phyloP scores from a whole-genome alignment of 2,329 filamentous ascomycete genomes.

The Metarhizium sp. region DNA sequence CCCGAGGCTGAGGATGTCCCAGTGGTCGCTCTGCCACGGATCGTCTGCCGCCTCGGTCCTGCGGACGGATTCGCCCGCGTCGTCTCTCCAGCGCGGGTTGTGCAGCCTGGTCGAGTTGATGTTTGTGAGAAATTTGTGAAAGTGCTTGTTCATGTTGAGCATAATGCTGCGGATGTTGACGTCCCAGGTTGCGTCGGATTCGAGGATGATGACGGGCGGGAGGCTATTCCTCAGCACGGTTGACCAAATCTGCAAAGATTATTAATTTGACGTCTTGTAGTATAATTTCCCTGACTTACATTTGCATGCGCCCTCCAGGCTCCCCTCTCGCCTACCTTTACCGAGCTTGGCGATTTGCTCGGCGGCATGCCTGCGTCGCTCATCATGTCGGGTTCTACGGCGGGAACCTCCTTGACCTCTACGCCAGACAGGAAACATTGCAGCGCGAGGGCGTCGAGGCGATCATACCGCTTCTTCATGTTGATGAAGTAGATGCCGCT shows the following conservation, averaged over 20 bases:
- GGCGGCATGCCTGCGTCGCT: slow-evolving; percentile 16
- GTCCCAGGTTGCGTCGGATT: slow-evolving; percentile 20
- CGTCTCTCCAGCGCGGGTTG: neutral
- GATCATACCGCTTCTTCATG: slow-evolving; percentile 15
- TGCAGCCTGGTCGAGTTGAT: neutral
- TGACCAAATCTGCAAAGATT: slow-evolving; percentile 14
- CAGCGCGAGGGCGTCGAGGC: slow-evolving; percentile 15
- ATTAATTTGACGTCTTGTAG: too few relatives aligned
- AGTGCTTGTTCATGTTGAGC: slow-evolving; percentile 9
- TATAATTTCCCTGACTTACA: slow-evolving; percentile 5
- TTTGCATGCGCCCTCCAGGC: slow-evolving; percentile 19
- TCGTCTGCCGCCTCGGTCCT: neutral
- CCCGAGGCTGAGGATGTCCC: neutral
- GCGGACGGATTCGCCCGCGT: too few relatives aligned
- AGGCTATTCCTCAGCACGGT: slow-evolving; percentile 13
- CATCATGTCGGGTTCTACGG: slow-evolving; percentile 12
- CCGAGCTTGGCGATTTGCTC: slow-evolving; percentile 5
- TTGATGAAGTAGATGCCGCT: slow-evolving; percentile 9
- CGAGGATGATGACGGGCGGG: slow-evolving; percentile 15
- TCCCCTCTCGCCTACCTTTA: slow-evolving; percentile 14
- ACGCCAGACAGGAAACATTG: slow-evolving; percentile 17
- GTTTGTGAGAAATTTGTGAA: neutral
- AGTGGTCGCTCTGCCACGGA: neutral
- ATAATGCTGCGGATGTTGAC: slow-evolving; percentile 15
- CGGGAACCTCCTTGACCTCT: slow-evolving; percentile 12